Percentiles rank a stretch among this genome's conserved stretches.
Evolutionary conservation across 768 basidiomycete species (phyloP).

Genomic region (Clavulina sp.): DNA sequence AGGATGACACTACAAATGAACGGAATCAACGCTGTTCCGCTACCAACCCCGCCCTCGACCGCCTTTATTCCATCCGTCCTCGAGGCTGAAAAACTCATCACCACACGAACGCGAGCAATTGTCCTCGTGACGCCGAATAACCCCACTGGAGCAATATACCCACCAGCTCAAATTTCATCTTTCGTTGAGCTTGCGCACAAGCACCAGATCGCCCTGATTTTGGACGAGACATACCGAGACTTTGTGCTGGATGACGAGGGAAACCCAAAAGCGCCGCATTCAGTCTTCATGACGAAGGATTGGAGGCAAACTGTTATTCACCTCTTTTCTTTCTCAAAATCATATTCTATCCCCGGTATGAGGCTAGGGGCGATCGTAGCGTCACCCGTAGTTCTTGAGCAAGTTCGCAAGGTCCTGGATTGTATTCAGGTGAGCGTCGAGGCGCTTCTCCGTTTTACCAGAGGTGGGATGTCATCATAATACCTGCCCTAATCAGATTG

Average conservation of each 20-base stretch:
- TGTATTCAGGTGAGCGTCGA: conserved; percentile 39
- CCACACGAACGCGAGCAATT: conserved; percentile 44
- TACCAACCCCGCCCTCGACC: conserved; percentile 31
- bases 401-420: conserved; percentile 48
- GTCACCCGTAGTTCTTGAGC: conserved; percentile 33
- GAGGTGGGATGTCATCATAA: neutral
- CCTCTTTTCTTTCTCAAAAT: conserved; percentile 68
- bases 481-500: neutral
- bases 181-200: conserved; percentile 43
- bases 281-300: conserved; percentile 29
- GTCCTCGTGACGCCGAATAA: conserved; percentile 66
- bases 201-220: conserved; percentile 41
- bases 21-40: conserved; percentile 37
- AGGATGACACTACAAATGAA: conserved; percentile 56
- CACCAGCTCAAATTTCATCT: conserved; percentile 33
- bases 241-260: conserved; percentile 30
- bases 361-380: conserved; percentile 58
- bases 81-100: conserved; percentile 34
- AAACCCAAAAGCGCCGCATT: conserved; percentile 32
- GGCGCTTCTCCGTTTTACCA: too few species aligned
- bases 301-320: conserved; percentile 52
- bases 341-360: conserved; percentile 67
- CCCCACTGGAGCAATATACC: conserved; percentile 58
- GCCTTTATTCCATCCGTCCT: conserved; percentile 44
- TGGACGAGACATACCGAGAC: conserved; percentile 87